Evolutionary conservation across 2,329 filamentous ascomycete species (phyloP).

Genomic region (Thielaviopsis populi): DNA sequence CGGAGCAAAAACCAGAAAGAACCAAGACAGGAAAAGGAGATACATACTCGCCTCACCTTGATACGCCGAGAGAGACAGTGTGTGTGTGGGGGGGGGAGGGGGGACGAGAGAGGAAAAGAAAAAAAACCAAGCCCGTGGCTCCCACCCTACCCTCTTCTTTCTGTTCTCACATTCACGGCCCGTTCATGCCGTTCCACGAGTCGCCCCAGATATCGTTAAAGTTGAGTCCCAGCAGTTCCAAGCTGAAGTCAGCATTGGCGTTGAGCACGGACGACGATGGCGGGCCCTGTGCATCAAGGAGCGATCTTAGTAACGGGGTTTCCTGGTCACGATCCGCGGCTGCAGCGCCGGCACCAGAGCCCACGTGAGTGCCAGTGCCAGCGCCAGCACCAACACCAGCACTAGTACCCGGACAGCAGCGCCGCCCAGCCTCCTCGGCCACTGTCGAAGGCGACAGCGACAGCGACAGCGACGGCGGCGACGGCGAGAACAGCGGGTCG

Average conservation of each 20-base stretch:
- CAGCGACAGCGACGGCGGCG: conserved; percentile 25
- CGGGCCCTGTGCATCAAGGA: conserved; percentile 20
- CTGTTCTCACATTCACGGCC: not conserved
- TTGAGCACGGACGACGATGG: conserved; percentile 22
- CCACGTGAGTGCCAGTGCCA: not conserved
- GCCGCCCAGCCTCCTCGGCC: not conserved
- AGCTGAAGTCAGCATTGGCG: conserved; percentile 36
- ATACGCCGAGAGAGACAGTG: not conserved
- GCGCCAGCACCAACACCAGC: not conserved
- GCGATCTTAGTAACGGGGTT: conserved; percentile 15
- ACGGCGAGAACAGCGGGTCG: conserved; percentile 20
- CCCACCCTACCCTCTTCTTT: not conserved
- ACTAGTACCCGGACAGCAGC: conserved; percentile 21
- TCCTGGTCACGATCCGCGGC: not conserved
- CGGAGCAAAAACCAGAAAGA: not conserved
- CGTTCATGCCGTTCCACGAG: conserved; percentile 28
- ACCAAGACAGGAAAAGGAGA: not conserved
- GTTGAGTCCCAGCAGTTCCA: conserved; percentile 38
- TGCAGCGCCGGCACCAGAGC: not conserved
- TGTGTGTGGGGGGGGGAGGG: not conserved
- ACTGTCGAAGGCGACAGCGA: conserved; percentile 19
- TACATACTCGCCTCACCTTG: not conserved
- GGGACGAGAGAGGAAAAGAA: not conserved
- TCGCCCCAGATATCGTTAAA: conserved; percentile 42
- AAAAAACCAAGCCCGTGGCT: not conserved